These are phyloP conservation scores for Boletus sensibilis DNA, from an alignment of 768 basidiomycete species.

Conservation along the genomic window DNA sequence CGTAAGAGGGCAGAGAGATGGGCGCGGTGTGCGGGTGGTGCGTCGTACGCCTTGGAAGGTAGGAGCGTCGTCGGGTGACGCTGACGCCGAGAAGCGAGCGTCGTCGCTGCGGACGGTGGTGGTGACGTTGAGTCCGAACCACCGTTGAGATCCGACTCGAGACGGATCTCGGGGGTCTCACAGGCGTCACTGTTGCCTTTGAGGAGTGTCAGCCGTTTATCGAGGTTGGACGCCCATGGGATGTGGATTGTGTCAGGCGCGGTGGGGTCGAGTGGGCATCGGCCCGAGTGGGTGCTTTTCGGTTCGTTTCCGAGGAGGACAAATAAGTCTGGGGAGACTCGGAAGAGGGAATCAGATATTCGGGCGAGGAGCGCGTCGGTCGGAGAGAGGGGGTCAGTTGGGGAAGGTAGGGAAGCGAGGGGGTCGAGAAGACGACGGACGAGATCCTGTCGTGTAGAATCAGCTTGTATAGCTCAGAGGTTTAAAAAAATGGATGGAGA, in stretches of 20 bases:
- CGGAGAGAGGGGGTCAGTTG: constrained; percentile 37
- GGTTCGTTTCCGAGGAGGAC: constrained; percentile 51
- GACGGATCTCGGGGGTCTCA: constrained; percentile 42
- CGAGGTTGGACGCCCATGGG: constrained; percentile 49
- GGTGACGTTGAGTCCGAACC: constrained; percentile 1
- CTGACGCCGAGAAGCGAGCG: constrained; percentile 25
- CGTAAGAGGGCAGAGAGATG: constrained; percentile 67
- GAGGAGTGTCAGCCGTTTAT: constrained; percentile 50
- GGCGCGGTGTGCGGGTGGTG: constrained; percentile 51
- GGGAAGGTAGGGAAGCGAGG: constrained; percentile 44
- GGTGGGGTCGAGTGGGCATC: constrained; percentile 51
- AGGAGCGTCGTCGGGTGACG: constrained; percentile 44
- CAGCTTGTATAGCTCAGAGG: constrained; percentile 1
- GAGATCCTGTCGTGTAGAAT: constrained; percentile 51
- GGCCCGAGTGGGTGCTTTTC: constrained; percentile 32
- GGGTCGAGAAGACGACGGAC: constrained; percentile 62
- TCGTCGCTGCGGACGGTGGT: constrained; percentile 35
- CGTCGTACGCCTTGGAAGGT: constrained; percentile 43
- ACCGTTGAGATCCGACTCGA: constrained; percentile 31
- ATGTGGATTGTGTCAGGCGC: constrained; percentile 50
- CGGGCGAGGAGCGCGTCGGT: constrained; percentile 50
- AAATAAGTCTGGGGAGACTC: constrained; percentile 53
- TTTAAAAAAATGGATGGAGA: background rate
- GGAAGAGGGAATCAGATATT: constrained; percentile 55
- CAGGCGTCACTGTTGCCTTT: constrained; percentile 22